Evolutionary conservation across 371 early-diverging fungal genomes (phyloP), one percentile per base, ranked within the genome.

Genomic region (Circinella umbellata): DNA sequence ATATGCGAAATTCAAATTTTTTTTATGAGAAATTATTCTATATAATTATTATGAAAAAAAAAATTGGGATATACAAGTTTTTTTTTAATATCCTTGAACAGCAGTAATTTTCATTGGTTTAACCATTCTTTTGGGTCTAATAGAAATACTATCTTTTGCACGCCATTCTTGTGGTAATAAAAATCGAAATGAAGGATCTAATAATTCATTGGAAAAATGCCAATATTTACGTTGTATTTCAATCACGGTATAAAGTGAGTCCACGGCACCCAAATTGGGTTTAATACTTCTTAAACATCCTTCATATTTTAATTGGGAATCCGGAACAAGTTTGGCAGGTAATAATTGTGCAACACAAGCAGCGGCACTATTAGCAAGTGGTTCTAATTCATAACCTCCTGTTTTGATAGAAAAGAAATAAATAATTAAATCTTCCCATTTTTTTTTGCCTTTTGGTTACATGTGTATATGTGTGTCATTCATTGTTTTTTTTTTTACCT

Each of bases 151-250:
- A 54, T 85, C 83, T 14, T 75, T 81, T 10, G 86, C 86, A 69
- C 83, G 82, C 89, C 89, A 88, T 60, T 86, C 87, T 8, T 72
- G 73, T 3, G 89, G 89, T 17, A 88, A 69, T 39, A 79, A 75
- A 67, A 86, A 88, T 17, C 85, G 71, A 63, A 80, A 88, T 51
- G 70, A 69, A 15, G 87, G 79, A 11, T 75, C 75, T n/a, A 78
- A 46, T 15, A 80, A 64, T 46, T 79, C 73, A 0, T 81, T 76
- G 1, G 87, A 79, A 39, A 88, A 78, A 35, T 85, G 72, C 89
- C 89, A 88, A 53, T 82, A 79, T 48, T 79, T 70, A 49, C 80
- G 80, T 47, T 88, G 89, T 27, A 80, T 77, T 17, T 76, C 63
- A 4, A 77, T 74, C 9, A 86, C 77, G 34, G 76, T 72, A 38